A percentile compares a stretch with the other conserved stretches of the same genome.
These are phyloP conservation scores for Petunia axillaris DNA, from an alignment of 257 asterid species.

Conservation along the genomic window DNA sequence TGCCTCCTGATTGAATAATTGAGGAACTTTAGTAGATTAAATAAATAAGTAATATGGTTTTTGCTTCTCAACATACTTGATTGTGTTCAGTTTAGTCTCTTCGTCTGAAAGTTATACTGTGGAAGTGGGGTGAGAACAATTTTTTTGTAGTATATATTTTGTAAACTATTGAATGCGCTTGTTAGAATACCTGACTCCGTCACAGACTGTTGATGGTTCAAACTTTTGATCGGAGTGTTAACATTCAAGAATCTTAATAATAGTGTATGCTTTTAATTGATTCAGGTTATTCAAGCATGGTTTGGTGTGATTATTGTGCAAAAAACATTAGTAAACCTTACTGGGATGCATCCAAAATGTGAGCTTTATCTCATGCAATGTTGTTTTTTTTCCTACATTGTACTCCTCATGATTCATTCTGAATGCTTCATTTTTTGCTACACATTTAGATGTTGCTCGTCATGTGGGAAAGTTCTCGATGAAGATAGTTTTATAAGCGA, in stretches of 20 bases:
- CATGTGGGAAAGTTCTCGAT: constrained; percentile 6
- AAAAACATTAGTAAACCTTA: background rate
- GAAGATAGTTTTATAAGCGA: background rate
- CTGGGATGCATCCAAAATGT: background rate
- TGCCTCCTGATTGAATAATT: too few relatives aligned
- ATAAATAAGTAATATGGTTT: too few relatives aligned
- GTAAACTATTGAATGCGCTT: too few relatives aligned
- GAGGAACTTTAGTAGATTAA: too few relatives aligned
- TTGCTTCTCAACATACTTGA: too few relatives aligned
- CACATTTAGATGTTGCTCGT: background rate
- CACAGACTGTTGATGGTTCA: too few relatives aligned
- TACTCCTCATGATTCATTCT: background rate
- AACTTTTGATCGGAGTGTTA: too few relatives aligned
- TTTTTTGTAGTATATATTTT: too few relatives aligned
- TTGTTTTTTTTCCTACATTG: background rate
- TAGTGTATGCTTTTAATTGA: background rate
- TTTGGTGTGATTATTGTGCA: background rate
- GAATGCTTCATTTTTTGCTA: background rate
- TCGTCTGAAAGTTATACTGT: too few relatives aligned
- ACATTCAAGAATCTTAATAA: background rate
- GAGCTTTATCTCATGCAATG: background rate
- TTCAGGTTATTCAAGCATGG: constrained; percentile 12
- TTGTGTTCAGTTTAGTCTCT: too few relatives aligned
- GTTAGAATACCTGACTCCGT: too few relatives aligned
- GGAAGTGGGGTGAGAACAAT: too few relatives aligned